Evolutionary conservation across 257 asterid genomes (phyloP), one percentile per base, ranked within the genome.

Genomic region (Solanum corneliomulleri): DNA sequence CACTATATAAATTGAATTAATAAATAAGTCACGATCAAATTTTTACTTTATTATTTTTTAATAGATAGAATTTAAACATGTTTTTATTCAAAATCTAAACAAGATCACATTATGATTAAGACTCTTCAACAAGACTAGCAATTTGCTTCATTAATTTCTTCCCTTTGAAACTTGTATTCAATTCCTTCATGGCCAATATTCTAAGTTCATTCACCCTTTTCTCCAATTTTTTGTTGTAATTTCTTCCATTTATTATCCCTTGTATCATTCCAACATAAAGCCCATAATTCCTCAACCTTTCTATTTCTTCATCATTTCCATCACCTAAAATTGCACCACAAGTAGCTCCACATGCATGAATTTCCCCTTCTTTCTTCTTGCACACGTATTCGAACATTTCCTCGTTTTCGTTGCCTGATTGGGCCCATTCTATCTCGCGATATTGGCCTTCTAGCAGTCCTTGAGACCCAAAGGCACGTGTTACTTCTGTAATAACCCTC

Each of bases 261-360:
- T 91, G 89, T 11, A 92, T 82, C 84, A 82, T 93, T 20, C 98
- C 98, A 0, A 87, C 91, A 66, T 90, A 92, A 58, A 90, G 82
- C 80, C 97, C 98, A 41, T 88, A 94, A 0, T 72, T 93, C 68
- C 95, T 94, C 88, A 95, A 86, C 21, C 85, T 92, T 85, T 90
- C 91, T 0, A 95, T 87, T 70, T 93, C 93, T 47, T 60, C 94
- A 8, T 92, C 98, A 83, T 56, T 88, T 14, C 93, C 98, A 9
- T 96, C 98, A 16, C 96, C 98, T 76, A 95, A 75, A 84, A 94
- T 93, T 70, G 96, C 98, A 6, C 98, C 98, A 86, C 97, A 94
- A 7, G 96, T 95, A 13, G 95, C 96, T 14, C 94, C 98, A 58
- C 98, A 94, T 3, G 92, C 93, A 78, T 94, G 92, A 49, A 93